Conservation (phyloP, 345 rosid genomes). For the Combretum micranthum region DNA sequence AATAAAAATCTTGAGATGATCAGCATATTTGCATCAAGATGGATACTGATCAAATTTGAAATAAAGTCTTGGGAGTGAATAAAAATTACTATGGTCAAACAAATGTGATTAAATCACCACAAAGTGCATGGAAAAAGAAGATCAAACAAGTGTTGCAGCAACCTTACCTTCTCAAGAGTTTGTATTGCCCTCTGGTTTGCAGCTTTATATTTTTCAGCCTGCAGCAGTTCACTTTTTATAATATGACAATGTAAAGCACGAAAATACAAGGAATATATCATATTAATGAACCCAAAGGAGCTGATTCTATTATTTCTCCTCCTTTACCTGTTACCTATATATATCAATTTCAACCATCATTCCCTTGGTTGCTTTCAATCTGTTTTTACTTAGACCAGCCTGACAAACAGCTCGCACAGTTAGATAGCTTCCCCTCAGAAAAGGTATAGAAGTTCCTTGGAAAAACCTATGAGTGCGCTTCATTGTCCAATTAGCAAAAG, state of each 20-base stretch:
- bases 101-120: background rate
- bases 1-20: no score
- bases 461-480: no score
- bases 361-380: background rate
- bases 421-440: no score
- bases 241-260: background rate
- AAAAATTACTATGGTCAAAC: background rate
- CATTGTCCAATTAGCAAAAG: no score
- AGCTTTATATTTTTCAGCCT: conserved; percentile 61
- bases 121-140: background rate
- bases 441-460: no score
- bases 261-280: background rate
- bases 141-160: background rate
- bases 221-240: conserved; percentile 3
- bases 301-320: background rate
- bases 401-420: no score
- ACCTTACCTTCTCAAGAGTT: conserved; percentile 61
- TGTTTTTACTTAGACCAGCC: no score
- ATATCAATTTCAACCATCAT: background rate
- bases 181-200: conserved; percentile 70
- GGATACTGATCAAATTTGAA: no score
- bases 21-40: no score
- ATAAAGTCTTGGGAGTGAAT: no score
- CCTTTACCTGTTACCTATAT: background rate
- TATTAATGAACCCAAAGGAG: background rate